A percentile compares a stretch with the other conserved stretches of the same genome.
These are phyloP conservation scores for Zoysia japonica DNA, from an alignment of 176 grass and related monocot species.

Conservation along the genomic window DNA sequence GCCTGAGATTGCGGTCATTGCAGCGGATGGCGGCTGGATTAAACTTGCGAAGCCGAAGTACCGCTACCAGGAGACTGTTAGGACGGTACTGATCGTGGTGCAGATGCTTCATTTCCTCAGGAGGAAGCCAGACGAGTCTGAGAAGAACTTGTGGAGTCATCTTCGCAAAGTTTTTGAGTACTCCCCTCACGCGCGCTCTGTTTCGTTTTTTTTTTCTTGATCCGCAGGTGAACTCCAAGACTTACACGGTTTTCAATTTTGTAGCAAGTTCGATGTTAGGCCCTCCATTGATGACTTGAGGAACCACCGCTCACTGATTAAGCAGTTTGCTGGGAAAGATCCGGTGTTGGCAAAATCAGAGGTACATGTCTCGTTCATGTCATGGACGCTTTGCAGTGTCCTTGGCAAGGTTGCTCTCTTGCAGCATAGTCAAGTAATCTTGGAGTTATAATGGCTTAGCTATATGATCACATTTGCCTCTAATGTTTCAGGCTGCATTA, in stretches of 20 bases:
- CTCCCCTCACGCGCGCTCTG: slow-evolving; percentile 15
- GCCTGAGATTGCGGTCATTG: slow-evolving; percentile 47
- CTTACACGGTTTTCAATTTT: slow-evolving; percentile 34
- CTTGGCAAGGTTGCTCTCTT: not conserved
- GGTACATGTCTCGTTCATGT: slow-evolving; percentile 46
- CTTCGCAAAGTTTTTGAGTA: slow-evolving; percentile 71
- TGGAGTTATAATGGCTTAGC: not conserved
- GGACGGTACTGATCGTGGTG: slow-evolving; percentile 57
- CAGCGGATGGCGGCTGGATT: slow-evolving; percentile 55
- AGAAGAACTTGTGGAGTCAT: slow-evolving; percentile 69
- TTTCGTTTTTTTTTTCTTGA: not conserved
- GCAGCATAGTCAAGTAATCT: not conserved
- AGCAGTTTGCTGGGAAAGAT: slow-evolving; percentile 60
- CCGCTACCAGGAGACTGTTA: slow-evolving; percentile 40
- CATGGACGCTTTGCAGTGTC: not conserved
- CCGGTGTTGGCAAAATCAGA: slow-evolving; percentile 60
- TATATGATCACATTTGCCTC: slow-evolving; percentile 23
- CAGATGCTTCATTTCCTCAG: slow-evolving; percentile 74
- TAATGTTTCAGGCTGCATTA: slow-evolving; percentile 5
- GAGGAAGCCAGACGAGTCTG: slow-evolving; percentile 56
- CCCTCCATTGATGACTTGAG: slow-evolving; percentile 69
- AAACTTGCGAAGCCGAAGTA: slow-evolving; percentile 56
- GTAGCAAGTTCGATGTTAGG: slow-evolving; percentile 71
- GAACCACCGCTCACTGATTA: slow-evolving; percentile 62
- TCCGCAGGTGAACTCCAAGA: slow-evolving; percentile 20